phyloP scores from a whole-genome alignment of 2,329 filamentous ascomycete genomes.

The Penicillium olsonii region DNA sequence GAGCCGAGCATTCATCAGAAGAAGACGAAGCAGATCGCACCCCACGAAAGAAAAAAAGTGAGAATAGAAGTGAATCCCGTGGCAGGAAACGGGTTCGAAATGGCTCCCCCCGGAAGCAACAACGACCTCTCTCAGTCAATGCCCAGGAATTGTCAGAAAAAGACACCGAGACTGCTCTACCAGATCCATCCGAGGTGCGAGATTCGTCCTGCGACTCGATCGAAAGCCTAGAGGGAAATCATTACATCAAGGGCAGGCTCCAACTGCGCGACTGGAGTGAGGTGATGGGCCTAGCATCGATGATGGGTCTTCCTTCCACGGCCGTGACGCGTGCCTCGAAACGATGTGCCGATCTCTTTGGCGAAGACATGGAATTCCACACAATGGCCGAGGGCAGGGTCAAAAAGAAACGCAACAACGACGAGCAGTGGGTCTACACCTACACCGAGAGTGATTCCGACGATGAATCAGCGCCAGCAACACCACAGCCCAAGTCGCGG shows the following conservation, averaged over 20 bases:
- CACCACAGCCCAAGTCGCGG: background rate
- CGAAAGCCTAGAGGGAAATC: slow-evolving; percentile 6
- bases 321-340: slow-evolving; percentile 69
- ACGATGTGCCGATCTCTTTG: slow-evolving; percentile 75
- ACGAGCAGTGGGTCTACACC: slow-evolving; percentile 18
- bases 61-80: background rate
- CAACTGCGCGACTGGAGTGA: slow-evolving; percentile 78
- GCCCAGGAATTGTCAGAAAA: background rate
- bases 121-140: no score
- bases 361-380: slow-evolving; percentile 67
- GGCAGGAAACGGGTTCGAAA: background rate
- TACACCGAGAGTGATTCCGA: slow-evolving; percentile 36
- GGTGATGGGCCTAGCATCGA: slow-evolving; percentile 73
- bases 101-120: background rate
- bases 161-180: slow-evolving; percentile 6
- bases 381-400: slow-evolving; percentile 51
- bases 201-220: slow-evolving; percentile 15
- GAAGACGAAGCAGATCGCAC: slow-evolving; percentile 26
- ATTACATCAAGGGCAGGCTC: slow-evolving; percentile 17
- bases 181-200: slow-evolving; percentile 12
- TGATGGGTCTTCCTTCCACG: slow-evolving; percentile 67
- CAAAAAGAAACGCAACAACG: slow-evolving; percentile 9
- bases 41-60: slow-evolving; percentile 10
- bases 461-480: slow-evolving; percentile 4
- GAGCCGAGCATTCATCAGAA: slow-evolving; percentile 31